Conservation (phyloP, 1,139 yeast genomes). For the Yarrowia galli region DNA sequence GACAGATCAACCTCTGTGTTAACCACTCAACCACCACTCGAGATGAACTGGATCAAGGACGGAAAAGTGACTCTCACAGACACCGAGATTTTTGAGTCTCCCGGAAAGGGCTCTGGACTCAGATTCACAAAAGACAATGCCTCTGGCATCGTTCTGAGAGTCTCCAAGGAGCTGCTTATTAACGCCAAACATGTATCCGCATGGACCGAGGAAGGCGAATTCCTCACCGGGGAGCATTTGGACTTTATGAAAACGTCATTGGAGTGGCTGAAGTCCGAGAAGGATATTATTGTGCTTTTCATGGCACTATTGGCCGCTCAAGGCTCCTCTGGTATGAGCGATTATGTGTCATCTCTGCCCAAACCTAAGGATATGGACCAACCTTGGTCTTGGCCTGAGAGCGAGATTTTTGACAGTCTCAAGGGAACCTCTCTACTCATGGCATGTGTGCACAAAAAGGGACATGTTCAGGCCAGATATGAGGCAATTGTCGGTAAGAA, state of each 20-base stretch:
- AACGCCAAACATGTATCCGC: slow-evolving; percentile 42
- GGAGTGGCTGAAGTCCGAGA: slow-evolving; percentile 37
- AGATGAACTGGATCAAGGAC: slow-evolving; percentile 32
- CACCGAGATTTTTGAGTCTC: slow-evolving; percentile 12
- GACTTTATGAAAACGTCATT: slow-evolving; percentile 15
- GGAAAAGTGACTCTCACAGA: slow-evolving; percentile 19
- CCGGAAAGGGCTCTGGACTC: slow-evolving; percentile 23
- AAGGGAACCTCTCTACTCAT: slow-evolving; percentile 47
- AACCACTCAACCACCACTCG: neutral
- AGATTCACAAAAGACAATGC: slow-evolving; percentile 15
- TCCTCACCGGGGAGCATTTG: slow-evolving; percentile 39
- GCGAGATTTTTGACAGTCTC: slow-evolving; percentile 45
- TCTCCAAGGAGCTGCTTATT: slow-evolving; percentile 44
- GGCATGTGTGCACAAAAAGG: slow-evolving; percentile 47
- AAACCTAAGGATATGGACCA: slow-evolving; percentile 47
- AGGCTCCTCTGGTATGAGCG: slow-evolving; percentile 40
- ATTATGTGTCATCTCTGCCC: slow-evolving; percentile 47
- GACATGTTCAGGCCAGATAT: slow-evolving; percentile 45
- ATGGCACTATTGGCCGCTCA: slow-evolving; percentile 4
- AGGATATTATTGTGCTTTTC: slow-evolving; percentile 34
- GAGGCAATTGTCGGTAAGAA: slow-evolving; percentile 42
- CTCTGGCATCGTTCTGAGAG: slow-evolving; percentile 40
- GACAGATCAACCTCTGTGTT: neutral
- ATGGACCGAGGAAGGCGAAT: slow-evolving; percentile 42
- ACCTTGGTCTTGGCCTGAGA: slow-evolving; percentile 49